A percentile compares a stretch with the other conserved stretches of the same genome.
Evolutionary conservation across 371 early-diverging fungal genomes (phyloP).

Genomic region (Phascolomyces articulosus): DNA sequence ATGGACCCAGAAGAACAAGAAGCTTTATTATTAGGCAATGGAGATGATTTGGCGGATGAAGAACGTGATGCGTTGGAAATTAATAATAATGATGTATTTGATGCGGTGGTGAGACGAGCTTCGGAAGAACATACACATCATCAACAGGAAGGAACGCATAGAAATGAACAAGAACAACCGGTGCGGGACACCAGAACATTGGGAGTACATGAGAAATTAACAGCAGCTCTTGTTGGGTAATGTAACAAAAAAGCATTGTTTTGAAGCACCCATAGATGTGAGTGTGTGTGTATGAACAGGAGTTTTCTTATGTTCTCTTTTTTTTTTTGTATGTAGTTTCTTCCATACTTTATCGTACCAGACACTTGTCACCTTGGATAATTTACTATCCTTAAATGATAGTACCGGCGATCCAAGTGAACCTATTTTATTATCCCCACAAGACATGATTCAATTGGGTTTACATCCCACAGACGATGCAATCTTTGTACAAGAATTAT

Average conservation of each 20-base stretch:
- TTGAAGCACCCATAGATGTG: not conserved
- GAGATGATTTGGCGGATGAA: slow-evolving; percentile 19
- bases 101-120: slow-evolving; percentile 28
- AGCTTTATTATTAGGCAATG: slow-evolving; percentile 21
- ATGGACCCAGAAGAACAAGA: slow-evolving; percentile 26
- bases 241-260: not conserved
- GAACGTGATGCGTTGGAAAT: slow-evolving; percentile 41
- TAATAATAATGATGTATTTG: slow-evolving; percentile 30
- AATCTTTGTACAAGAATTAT: slow-evolving; percentile 44
- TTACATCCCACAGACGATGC: slow-evolving; percentile 46
- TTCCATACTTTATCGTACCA: slow-evolving; percentile 43
- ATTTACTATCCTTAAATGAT: slow-evolving; percentile 28
- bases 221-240: slow-evolving; percentile 21
- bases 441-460: slow-evolving; percentile 50
- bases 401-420: slow-evolving; percentile 16
- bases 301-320: no score
- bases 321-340: slow-evolving; percentile 26
- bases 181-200: slow-evolving; percentile 3
- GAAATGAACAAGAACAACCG: not conserved
- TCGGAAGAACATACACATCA: slow-evolving; percentile 6
- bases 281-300: no score
- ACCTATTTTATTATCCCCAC: slow-evolving; percentile 26
- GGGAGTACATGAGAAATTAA: slow-evolving; percentile 13
- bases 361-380: slow-evolving; percentile 29
- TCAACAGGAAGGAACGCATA: not conserved